A percentile compares a stretch with the other conserved stretches of the same genome.
These are phyloP conservation scores for Pseudogymnoascus sp. DNA, from an alignment of 2,329 filamentous ascomycete species.

Conservation along the genomic window DNA sequence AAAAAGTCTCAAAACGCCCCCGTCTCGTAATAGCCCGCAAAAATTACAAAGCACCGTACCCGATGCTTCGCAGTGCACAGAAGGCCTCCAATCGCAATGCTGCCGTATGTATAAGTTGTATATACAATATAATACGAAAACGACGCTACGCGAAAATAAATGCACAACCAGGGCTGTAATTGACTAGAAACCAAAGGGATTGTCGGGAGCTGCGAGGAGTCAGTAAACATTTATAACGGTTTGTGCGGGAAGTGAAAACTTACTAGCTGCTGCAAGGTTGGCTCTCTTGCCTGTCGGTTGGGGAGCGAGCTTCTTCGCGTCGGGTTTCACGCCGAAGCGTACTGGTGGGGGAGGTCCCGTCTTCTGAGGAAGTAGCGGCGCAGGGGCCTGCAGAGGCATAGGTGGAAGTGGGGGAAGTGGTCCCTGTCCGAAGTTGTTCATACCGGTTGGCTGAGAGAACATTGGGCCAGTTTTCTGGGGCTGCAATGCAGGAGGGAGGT, in stretches of 20 bases:
- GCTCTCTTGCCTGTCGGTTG: constrained; percentile 86
- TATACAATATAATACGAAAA: constrained; percentile 9
- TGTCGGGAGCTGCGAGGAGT: constrained; percentile 50
- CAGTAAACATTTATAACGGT: constrained; percentile 14
- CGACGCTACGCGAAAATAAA: constrained; percentile 7
- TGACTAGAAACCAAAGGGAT: constrained; percentile 60
- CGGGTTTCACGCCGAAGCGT: constrained; percentile 71
- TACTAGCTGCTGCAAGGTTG: constrained; percentile 91
- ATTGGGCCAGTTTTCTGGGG: constrained; percentile 52
- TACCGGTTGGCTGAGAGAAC: constrained; percentile 43
- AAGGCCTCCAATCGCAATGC: constrained; percentile 4
- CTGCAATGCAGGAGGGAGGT: constrained; percentile 52
- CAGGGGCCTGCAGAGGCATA: constrained; percentile 48
- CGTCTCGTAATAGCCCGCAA: background rate
- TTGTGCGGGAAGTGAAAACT: constrained; percentile 40
- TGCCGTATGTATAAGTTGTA: constrained; percentile 4
- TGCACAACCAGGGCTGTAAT: constrained; percentile 1
- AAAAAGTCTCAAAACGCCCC: constrained; percentile 1
- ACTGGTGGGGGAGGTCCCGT: constrained; percentile 83
- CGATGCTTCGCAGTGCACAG: constrained; percentile 2
- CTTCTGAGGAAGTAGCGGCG: constrained; percentile 66
- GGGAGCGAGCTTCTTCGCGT: constrained; percentile 68
- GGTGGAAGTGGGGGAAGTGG: constrained; percentile 40
- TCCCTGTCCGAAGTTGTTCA: constrained; percentile 42
- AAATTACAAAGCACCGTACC: constrained; percentile 4